Base-by-base conservation (phyloP, 768 basidiomycete genomes). In the Dendrothele bispora region DNA sequence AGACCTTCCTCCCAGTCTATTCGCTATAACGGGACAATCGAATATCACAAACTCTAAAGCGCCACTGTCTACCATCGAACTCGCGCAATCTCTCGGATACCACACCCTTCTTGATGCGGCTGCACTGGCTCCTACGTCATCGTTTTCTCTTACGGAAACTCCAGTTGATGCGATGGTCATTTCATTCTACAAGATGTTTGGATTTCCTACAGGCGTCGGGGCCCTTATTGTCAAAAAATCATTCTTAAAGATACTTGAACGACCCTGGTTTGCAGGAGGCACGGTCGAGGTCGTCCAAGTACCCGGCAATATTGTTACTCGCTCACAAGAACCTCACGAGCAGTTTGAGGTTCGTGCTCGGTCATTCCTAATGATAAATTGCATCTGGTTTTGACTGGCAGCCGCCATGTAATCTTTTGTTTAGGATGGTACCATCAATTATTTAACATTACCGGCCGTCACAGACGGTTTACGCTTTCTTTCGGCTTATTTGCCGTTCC, bases 151-250 rank as follows among this genome's bases (percentile, higher is more conserved):
- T 12, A 64, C 76, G 1, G 78, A 84, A 43, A 75, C 73, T 25
- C 79, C 83, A 4, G 84, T 90, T 10, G 91, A 93, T 62, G 90
- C 89, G 1, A 82, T 91, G 77, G 88, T 83, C 0, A 60, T 93
- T 44, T 88, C 86, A 36, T 91, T 92, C 57, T 93, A 93, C 68
- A 93, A 93, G 56, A 91, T 92, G 86, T 89, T 91, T 53, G 90
- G 90, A 27, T 92, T 83, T 55, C 90, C 90, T 10, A 91, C 89
- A 0, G 90, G 90, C 7, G 80, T 91, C 35, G 90, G 91, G 28
- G 88, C 88, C 11, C 72, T 93, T 4, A 63, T 93, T 24, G 83
- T 86, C 36, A 86, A 83, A 61, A 82, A 84, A 57, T 76, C 78
- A 7, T 88, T 90, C 55, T 64, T 90, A 42, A 63, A 63, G 5